phyloP scores from a whole-genome alignment of 495 filamentous ascomycete species.

The Neurospora sp. region DNA sequence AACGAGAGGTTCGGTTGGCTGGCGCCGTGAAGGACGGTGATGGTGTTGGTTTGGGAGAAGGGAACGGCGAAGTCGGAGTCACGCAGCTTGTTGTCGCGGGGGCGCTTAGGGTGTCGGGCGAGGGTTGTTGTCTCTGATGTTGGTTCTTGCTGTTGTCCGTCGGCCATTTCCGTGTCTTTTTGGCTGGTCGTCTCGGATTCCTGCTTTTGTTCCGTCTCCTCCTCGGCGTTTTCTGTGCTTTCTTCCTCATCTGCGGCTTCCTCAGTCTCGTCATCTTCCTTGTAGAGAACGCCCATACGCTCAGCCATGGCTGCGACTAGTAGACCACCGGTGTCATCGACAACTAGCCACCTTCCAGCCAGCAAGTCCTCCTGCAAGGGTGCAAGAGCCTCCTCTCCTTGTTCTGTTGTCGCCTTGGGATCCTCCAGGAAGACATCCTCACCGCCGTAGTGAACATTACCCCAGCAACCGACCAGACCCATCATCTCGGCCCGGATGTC shows the following conservation, averaged over 20 bases:
- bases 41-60: conserved; percentile 60
- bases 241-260: conserved; percentile 29
- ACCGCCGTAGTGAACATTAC: conserved; percentile 39
- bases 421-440: conserved; percentile 25
- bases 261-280: conserved; percentile 8
- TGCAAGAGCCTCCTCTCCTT: conserved; percentile 16
- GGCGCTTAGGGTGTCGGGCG: conserved; percentile 6
- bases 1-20: conserved; percentile 80
- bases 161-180: conserved; percentile 12
- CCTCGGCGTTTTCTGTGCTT: conserved; percentile 2
- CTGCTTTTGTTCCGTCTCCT: not conserved
- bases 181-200: not conserved
- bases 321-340: conserved; percentile 85
- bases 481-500: conserved; percentile 83
- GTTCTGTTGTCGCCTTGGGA: conserved; percentile 11
- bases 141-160: not conserved
- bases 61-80: conserved; percentile 26
- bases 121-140: conserved; percentile 1
- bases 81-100: conserved; percentile 19
- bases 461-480: conserved; percentile 49
- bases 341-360: conserved; percentile 68
- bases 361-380: conserved; percentile 11
- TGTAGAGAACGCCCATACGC: conserved; percentile 73
- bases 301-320: conserved; percentile 84
- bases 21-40: conserved; percentile 81